phyloP scores from a whole-genome alignment of 2,329 filamentous ascomycete species.

The Talaromyces sp. region DNA sequence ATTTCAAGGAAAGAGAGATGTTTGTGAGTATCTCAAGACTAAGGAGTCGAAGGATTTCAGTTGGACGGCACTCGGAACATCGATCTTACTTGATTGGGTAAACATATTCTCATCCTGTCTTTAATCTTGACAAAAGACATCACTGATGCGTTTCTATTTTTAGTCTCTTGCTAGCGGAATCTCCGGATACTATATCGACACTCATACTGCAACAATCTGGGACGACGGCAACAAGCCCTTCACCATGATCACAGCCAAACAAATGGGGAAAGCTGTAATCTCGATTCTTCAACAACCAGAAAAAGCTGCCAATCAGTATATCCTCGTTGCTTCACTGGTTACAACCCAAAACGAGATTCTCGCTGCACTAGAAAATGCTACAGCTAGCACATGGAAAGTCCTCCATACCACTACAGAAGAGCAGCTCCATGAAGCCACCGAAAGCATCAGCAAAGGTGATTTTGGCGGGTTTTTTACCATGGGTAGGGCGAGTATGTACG shows the following conservation, averaged over 20 bases:
- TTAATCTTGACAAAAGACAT: background rate
- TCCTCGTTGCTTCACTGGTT: constrained; percentile 57
- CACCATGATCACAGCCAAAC: constrained; percentile 50
- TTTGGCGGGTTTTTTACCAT: constrained; percentile 23
- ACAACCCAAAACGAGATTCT: constrained; percentile 59
- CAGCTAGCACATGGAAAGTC: constrained; percentile 52
- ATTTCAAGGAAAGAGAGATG: background rate
- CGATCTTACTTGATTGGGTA: background rate
- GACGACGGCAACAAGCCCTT: constrained; percentile 56
- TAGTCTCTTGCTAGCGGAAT: constrained; percentile 49
- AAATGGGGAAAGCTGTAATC: constrained; percentile 53
- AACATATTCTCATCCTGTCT: background rate
- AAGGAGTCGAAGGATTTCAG: background rate
- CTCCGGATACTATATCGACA: constrained; percentile 48
- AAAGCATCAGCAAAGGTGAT: constrained; percentile 24
- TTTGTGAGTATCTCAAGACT: background rate
- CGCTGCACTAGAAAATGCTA: constrained; percentile 51
- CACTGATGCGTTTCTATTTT: constrained; percentile 19
- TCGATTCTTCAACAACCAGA: constrained; percentile 49
- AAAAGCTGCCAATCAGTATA: constrained; percentile 56
- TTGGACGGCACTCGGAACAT: background rate
- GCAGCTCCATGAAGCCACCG: constrained; percentile 20
- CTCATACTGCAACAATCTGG: constrained; percentile 50
- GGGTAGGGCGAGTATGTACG: background rate
- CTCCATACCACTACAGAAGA: constrained; percentile 33